Evolutionary conservation across 2,329 filamentous ascomycete species (phyloP), one percentile per base, ranked within the genome.

Genomic region (Colletotrichum abscissum): DNA sequence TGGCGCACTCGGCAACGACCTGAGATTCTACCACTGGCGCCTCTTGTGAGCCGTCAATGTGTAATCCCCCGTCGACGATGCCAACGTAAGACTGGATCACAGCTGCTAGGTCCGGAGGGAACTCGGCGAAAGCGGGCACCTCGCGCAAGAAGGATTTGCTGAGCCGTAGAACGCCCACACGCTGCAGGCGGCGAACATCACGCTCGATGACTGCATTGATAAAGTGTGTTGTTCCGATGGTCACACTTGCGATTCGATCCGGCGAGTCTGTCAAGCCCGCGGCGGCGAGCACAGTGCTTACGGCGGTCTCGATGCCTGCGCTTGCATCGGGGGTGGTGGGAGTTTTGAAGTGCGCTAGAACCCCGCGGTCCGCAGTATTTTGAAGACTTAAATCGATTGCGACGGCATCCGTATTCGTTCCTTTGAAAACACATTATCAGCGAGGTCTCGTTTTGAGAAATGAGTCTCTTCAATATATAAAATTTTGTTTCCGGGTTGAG

Each of bases 181-280:
- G 82, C 19, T 84, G 83, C 2, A 91, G 78, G 2, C 87, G 83
- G 1, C 82, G 77, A 7, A 81, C 81, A 74, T 90, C 88, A 56
- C 85, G 82, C 78, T 90, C 88, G 1, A 91, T 82, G 1, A 91
- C 86, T 6, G 88, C 88, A 74, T 91, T 91, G 77, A 90, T 84
- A 75, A 91, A 91, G 72, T 91, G 88, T 0, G 88, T 90, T 1
- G 86, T 88, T 62, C 87, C 88, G 72, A 89, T 87, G 3, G 86
- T 88, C 16, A 89, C 84, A 73, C 85, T 86, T 24, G 85, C 83
- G 19, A 89, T 81, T 11, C 84, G 78, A 7, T 55, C 72, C 16
- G 72, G 72, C 0, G 78, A 76, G 0, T 82, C 80, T 30, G 76
- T 68, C 26, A 85, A 77, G 5, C 72, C 60, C 14, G 81, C 78